Percentiles rank a stretch among this genome's conserved stretches.
Evolutionary conservation across 306 rosid species (phyloP).

Genomic region (Cucumis sativus): DNA sequence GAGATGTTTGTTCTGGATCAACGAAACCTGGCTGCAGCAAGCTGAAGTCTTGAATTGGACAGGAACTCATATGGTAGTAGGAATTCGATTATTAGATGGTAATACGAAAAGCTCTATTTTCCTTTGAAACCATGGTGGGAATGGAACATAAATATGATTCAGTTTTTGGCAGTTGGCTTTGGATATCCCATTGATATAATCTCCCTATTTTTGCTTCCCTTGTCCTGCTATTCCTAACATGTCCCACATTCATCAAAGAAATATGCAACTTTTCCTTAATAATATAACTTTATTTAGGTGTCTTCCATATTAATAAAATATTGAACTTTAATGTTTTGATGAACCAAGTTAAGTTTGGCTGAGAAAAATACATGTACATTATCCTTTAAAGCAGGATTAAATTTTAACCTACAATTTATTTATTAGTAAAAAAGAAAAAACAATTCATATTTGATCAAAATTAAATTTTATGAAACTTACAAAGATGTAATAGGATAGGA

Average conservation of each 20-base stretch:
- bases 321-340: not conserved
- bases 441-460: too few relatives aligned
- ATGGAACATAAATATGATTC: constrained; percentile 13
- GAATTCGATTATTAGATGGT: not conserved
- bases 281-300: too few relatives aligned
- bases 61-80: not conserved
- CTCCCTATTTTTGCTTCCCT: constrained; percentile 13
- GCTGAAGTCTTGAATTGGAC: not conserved
- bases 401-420: too few relatives aligned
- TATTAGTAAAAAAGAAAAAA: too few relatives aligned
- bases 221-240: not conserved
- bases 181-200: constrained; percentile 18
- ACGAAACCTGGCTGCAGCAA: not conserved
- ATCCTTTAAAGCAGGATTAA: too few relatives aligned
- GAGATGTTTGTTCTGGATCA: constrained; percentile 14
- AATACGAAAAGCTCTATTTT: not conserved
- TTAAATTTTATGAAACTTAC: too few relatives aligned
- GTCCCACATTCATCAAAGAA: not conserved
- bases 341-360: too few relatives aligned
- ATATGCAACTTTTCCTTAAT: not conserved
- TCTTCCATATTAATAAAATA: not conserved
- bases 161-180: constrained; percentile 14
- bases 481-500: too few relatives aligned
- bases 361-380: too few relatives aligned
- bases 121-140: constrained; percentile 13